phyloP scores from a whole-genome alignment of 805 yeast genomes.

The Metschnikowia vanudenii region DNA sequence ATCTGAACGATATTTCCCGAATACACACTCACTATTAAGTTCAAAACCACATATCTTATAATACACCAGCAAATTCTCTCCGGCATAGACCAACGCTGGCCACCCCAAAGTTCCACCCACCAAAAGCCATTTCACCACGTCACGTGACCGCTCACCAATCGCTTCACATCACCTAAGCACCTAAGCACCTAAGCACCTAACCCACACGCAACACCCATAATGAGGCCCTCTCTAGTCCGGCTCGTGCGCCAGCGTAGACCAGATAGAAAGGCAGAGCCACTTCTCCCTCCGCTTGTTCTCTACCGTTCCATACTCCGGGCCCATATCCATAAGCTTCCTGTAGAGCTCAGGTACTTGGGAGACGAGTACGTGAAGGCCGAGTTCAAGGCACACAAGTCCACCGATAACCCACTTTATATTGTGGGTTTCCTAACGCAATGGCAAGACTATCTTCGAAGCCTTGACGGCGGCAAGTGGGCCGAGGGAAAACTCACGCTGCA shows the following conservation, averaged over 20 bases:
- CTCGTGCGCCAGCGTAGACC: constrained; percentile 43
- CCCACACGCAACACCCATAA: constrained; percentile 11
- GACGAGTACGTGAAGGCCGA: constrained; percentile 88
- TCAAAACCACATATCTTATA: no score
- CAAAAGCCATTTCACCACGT: no score
- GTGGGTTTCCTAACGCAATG: constrained; percentile 92
- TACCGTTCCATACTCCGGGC: constrained; percentile 83
- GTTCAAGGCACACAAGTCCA: constrained; percentile 75
- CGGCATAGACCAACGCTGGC: no score
- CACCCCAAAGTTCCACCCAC: no score
- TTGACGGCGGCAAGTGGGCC: constrained; percentile 48
- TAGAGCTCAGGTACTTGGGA: constrained; percentile 73
- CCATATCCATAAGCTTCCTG: constrained; percentile 62
- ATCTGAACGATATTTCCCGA: no score
- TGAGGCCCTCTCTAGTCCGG: constrained; percentile 39
- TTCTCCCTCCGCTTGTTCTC: constrained; percentile 78
- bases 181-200: neutral
- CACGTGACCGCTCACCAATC: no score
- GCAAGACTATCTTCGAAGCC: constrained; percentile 76
- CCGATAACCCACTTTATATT: constrained; percentile 89
- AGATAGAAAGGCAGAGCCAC: constrained; percentile 39
- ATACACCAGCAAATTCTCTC: no score
- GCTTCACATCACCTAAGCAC: neutral
- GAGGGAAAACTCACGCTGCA: constrained; percentile 52
- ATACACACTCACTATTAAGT: no score